Evolutionary conservation across 2,329 filamentous ascomycete species (phyloP), one percentile per base, ranked within the genome.

Genomic region (Alternaria novae-zelandiae): DNA sequence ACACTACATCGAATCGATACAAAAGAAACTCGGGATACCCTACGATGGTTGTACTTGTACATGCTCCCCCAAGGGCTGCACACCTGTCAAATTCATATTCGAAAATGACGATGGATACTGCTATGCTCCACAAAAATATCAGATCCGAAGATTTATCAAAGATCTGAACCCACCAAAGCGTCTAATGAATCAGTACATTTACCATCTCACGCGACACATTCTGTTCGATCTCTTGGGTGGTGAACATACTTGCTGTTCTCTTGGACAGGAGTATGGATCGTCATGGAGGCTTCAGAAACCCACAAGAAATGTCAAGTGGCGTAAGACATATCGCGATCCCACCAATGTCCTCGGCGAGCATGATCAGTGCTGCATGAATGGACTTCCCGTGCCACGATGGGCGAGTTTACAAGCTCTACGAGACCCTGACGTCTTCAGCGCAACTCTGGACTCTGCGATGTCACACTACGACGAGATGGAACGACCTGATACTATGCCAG

Each of bases 391-490:
- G 25, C 12, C 6, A 3, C 44, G 7, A 25, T 2, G 5, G 8
- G 13, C n/a, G 8, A n/a, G 45, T 1, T 0, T 26, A 13, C 23
- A 3, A 6, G 15, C 15, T 5, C 5, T 49, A n/a, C 0, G 17
- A 7, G 9, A 28, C 6, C 28, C 28, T 3, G n/a, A 17, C 0
- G 4, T 41, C 5, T 28, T 43, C 7, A 12, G 11, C 11, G 6
- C 2, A 3, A 17, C 36, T 1, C 2, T 55, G 2, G 36, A 55
- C 6, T 21, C 36, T 6, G 23, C 36, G 9, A 21, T 55, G 53
- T 55, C 36, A 6, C 36, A 44, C 12, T 44, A 44, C 15, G 53
- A 45, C 25, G 6, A 55, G 17, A 45, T 55, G 53, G 12, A 30
- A 5, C 36, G 53, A 3, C 30, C 41, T 15, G 53, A 55, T 21